Evolutionary conservation across 495 filamentous ascomycete species (phyloP).

Genomic region (Neurospora tetraspora): DNA sequence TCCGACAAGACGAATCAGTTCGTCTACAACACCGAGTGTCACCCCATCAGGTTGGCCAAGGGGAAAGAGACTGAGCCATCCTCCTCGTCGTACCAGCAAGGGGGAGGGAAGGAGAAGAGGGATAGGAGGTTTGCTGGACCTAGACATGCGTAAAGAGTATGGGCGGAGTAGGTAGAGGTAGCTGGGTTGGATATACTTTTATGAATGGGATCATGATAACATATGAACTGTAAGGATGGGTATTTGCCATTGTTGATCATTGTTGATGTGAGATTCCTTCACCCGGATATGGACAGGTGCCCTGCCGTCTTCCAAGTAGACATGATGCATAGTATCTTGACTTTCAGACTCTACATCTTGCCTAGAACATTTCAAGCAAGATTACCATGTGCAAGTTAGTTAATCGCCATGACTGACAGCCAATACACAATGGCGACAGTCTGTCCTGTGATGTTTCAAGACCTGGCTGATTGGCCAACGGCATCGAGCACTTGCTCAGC

Average conservation of each 20-base stretch:
- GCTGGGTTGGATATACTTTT: not conserved
- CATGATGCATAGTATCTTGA: too few species aligned
- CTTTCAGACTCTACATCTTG: too few species aligned
- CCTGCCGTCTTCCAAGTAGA: too few species aligned
- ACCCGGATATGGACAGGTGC: too few species aligned
- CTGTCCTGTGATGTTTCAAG: too few species aligned
- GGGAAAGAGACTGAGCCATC: not conserved
- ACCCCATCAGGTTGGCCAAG: conserved; percentile 52
- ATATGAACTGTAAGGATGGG: too few species aligned
- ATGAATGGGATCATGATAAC: not conserved
- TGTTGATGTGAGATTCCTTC: not conserved
- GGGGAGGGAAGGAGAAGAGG: not conserved
- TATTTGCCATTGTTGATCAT: not conserved
- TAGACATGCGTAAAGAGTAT: not conserved
- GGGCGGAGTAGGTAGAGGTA: not conserved
- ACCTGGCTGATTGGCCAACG: too few species aligned
- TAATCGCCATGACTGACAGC: too few species aligned
- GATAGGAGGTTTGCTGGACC: not conserved
- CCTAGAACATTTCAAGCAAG: too few species aligned
- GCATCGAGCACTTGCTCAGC: too few species aligned
- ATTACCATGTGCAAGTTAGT: too few species aligned
- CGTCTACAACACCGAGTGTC: conserved; percentile 81
- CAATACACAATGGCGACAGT: too few species aligned
- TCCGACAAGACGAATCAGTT: conserved; percentile 48
- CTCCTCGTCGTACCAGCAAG: not conserved